phyloP scores from a whole-genome alignment of 805 yeast genomes.

The Ogataea paraovalis region DNA sequence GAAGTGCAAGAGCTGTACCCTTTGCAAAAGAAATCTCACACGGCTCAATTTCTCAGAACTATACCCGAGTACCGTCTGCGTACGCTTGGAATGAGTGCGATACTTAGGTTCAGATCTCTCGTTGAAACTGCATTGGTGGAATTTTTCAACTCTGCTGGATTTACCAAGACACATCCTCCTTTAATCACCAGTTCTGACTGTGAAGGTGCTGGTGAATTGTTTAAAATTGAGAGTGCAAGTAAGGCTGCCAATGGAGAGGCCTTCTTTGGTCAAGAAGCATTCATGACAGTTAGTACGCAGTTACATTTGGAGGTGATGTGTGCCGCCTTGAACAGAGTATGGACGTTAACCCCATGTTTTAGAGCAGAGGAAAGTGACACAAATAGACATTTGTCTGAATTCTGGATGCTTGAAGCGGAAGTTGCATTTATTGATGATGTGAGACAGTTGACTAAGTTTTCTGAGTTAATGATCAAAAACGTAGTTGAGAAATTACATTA shows the following conservation, averaged over 20 bases:
- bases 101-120: conserved; percentile 69
- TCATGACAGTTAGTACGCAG: conserved; percentile 87
- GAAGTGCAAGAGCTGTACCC: conserved; percentile 65
- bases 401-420: conserved; percentile 98
- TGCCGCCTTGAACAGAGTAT: conserved; percentile 71
- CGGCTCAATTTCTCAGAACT: conserved; percentile 61
- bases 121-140: conserved; percentile 50
- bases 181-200: conserved; percentile 85
- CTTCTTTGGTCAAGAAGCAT: conserved; percentile 67
- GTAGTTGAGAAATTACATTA: conserved; percentile 35
- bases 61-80: conserved; percentile 78
- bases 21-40: conserved; percentile 73
- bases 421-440: conserved; percentile 61
- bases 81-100: conserved; percentile 58
- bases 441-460: conserved; percentile 55
- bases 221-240: conserved; percentile 43
- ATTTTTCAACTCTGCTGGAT: conserved; percentile 52
- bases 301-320: conserved; percentile 82
- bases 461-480: conserved; percentile 65
- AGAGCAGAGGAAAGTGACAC: conserved; percentile 93
- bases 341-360: conserved; percentile 89
- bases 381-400: conserved; percentile 85
- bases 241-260: conserved; percentile 17
- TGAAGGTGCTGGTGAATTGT: conserved; percentile 96
- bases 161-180: conserved; percentile 81